Conservation (phyloP, 495 filamentous ascomycete genomes). For the Aspergillus bridgeri region DNA sequence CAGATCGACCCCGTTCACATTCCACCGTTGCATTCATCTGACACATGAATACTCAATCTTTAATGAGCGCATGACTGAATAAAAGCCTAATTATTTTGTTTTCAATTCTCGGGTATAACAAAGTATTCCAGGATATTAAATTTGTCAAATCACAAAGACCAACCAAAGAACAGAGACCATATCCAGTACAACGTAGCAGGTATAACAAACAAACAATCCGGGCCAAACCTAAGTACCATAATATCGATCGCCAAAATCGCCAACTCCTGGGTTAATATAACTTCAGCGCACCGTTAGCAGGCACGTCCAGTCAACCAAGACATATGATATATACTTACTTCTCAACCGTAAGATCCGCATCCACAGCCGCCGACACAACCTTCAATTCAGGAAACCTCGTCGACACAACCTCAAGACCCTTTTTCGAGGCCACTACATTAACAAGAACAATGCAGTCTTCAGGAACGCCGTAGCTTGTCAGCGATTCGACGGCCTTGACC, state of each 20-base stretch:
- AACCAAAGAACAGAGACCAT: too few species aligned
- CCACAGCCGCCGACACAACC: conserved; percentile 20
- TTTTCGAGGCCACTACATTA: conserved; percentile 16
- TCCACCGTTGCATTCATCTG: too few species aligned
- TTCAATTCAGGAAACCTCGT: conserved; percentile 11
- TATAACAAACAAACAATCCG: not conserved
- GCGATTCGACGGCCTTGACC: conserved; percentile 15
- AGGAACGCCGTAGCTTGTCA: conserved; percentile 10
- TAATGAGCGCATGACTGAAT: too few species aligned
- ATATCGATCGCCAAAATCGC: conserved; percentile 23
- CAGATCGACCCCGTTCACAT: too few species aligned
- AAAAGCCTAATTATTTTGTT: too few species aligned
- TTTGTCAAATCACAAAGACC: too few species aligned
- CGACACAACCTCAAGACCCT: conserved; percentile 14
- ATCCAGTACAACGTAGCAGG: too few species aligned
- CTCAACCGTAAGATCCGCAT: conserved; percentile 12
- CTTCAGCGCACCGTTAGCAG: conserved; percentile 7
- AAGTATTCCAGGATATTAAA: too few species aligned
- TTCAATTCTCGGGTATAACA: too few species aligned
- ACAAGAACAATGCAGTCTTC: conserved; percentile 21
- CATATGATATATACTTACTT: conserved; percentile 15
- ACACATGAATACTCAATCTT: too few species aligned
- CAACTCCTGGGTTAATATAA: conserved; percentile 20
- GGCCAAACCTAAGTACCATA: conserved; percentile 16
- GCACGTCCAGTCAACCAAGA: not conserved